phyloP scores from a whole-genome alignment of 2,329 filamentous ascomycete species.

The Exutisphaerella laricina region DNA sequence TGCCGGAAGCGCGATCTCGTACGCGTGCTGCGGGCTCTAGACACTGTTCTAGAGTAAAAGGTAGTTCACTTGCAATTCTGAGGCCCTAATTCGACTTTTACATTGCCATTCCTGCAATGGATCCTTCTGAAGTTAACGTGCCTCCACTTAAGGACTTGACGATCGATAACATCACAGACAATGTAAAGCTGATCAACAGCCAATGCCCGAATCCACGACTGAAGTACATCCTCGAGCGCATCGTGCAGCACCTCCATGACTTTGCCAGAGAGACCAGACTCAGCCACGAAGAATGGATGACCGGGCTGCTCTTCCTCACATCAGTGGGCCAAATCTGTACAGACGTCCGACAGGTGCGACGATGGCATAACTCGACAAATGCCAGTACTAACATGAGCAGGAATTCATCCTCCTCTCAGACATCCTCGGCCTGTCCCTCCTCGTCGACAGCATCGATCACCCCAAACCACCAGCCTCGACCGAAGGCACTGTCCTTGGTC shows the following conservation, averaged over 20 bases:
- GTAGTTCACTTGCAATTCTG: background rate
- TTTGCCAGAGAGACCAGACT: conserved; percentile 74
- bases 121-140: conserved; percentile 40
- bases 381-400: too few species aligned
- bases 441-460: conserved; percentile 79
- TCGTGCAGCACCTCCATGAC: conserved; percentile 74
- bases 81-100: background rate
- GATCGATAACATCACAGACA: conserved; percentile 74
- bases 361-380: too few species aligned
- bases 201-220: conserved; percentile 59
- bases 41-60: background rate
- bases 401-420: conserved; percentile 76
- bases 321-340: conserved; percentile 66
- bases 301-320: conserved; percentile 65
- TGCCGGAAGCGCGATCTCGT: background rate
- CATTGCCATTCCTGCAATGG: conserved; percentile 31
- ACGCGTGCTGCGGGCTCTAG: background rate
- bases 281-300: conserved; percentile 73
- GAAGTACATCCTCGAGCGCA: conserved; percentile 65
- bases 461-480: conserved; percentile 66
- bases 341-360: conserved; percentile 69
- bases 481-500: conserved; percentile 74
- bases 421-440: conserved; percentile 69
- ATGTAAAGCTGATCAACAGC: conserved; percentile 69
- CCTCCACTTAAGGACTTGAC: conserved; percentile 64